Evolutionary conservation across 2,329 filamentous ascomycete genomes (phyloP).

Genomic region (Xylariaceae sp.): DNA sequence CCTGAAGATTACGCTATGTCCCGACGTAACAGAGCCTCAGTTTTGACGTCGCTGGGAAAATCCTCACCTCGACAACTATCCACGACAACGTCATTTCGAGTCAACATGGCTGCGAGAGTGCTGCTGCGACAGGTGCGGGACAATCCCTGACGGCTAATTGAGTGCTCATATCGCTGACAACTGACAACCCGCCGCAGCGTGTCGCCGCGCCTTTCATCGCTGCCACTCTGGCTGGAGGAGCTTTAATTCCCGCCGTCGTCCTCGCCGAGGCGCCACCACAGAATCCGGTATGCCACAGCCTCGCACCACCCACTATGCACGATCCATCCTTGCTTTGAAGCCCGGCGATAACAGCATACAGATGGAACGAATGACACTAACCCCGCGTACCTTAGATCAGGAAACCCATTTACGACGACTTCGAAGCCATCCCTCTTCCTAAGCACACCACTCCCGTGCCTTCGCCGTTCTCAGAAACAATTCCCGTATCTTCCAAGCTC

Average conservation of each 20-base stretch:
- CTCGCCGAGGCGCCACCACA: conserved; percentile 46
- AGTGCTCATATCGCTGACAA: conserved; percentile 28
- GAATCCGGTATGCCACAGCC: conserved; percentile 18
- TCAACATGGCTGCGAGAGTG: conserved; percentile 59
- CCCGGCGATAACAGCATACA: conserved; percentile 7
- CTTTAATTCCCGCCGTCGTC: conserved; percentile 36
- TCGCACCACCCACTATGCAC: neutral
- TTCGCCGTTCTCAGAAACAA: conserved; percentile 34
- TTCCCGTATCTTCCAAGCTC: conserved; percentile 25
- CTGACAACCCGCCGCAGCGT: conserved; percentile 38
- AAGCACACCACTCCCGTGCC: conserved; percentile 26
- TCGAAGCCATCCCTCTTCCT: conserved; percentile 43
- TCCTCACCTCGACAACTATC: too few relatives aligned
- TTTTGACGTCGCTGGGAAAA: conserved; percentile 6
- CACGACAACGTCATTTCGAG: conserved; percentile 21
- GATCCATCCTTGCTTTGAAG: neutral
- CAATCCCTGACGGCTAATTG: conserved; percentile 2
- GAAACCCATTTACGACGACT: conserved; percentile 81
- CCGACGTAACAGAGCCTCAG: neutral
- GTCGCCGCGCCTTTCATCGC: conserved; percentile 54
- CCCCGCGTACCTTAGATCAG: conserved; percentile 36
- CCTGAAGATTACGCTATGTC: too few relatives aligned
- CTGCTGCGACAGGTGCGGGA: conserved; percentile 53
- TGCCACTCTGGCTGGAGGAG: conserved; percentile 36
- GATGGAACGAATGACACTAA: conserved; percentile 8